Base-by-base conservation (phyloP, 1,284 basidiomycete species). In the Marasmius tenuissimus region DNA sequence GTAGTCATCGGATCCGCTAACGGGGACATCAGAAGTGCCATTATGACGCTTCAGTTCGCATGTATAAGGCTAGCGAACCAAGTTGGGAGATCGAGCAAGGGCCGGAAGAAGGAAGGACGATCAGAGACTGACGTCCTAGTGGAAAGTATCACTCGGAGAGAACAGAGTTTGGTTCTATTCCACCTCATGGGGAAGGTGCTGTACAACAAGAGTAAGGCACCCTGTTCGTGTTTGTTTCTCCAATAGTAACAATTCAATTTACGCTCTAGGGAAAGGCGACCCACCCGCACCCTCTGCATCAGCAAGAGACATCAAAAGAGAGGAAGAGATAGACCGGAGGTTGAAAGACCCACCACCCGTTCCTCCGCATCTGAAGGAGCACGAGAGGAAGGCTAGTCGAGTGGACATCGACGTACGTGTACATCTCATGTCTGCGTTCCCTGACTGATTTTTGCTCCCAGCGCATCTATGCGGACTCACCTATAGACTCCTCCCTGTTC, bases 171-270 rank as follows among this genome's bases (percentile, higher is more conserved):
- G 9, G 88, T 86, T 2, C 78, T 99, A 45, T 99, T 98, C 70
- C 97, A 98, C 76, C 79, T 98, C 7, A 78, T 99, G 40, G 97
- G 97, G 6, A 97, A 93, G 75, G 85, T 98, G 2, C 75, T 99
- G 56, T 99, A 97, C 74, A 98, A 97, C 75, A 99, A 98, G 75
- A 86, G 97, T 94, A 27, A 54, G 14, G 61, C 16, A 20, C n/a
- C 62, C 85, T 76, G 4, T 59, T 57, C n/a, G 9, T 54, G 34
- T 9, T 63, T 37, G 16, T 34, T 61, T 33, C 22, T 2, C 48
- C 27, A 20, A n/a, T 40, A 49, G 34, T 40, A 35, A 48, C 35
- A 16, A 14, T 39, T 49, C 55, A 47, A 48, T 59, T 50, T 38
- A 9, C 61, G 37, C 45, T 62, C 4, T 61, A 94, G 92, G 92